These are phyloP conservation scores for Amesomyces nigricolor DNA, from an alignment of 2,329 filamentous ascomycete genomes.

Conservation along the genomic window DNA sequence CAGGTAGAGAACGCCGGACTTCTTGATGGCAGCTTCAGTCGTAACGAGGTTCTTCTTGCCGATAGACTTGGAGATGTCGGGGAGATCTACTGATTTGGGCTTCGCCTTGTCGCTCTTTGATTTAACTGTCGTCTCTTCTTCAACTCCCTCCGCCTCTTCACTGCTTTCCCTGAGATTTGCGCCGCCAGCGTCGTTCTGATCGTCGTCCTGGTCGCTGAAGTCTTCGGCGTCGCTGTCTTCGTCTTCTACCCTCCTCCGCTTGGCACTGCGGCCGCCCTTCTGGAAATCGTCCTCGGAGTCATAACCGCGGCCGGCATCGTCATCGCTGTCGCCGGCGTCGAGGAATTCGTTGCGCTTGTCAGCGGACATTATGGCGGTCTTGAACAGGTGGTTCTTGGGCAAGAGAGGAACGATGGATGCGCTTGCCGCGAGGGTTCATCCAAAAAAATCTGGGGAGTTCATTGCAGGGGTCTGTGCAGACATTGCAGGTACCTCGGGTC, in stretches of 20 bases:
- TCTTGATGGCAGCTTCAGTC: constrained; percentile 59
- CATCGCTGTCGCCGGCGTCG: constrained; percentile 54
- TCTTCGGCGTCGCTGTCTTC: constrained; percentile 37
- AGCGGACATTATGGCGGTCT: constrained; percentile 49
- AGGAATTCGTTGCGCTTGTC: constrained; percentile 70
- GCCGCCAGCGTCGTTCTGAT: constrained; percentile 27
- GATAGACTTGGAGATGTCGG: constrained; percentile 49
- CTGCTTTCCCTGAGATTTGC: constrained; percentile 22
- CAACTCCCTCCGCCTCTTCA: constrained; percentile 25
- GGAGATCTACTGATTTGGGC: constrained; percentile 31
- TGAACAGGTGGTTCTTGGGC: not conserved
- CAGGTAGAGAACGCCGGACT: constrained; percentile 76
- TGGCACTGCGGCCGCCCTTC: constrained; percentile 57
- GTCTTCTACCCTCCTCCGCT: constrained; percentile 56
- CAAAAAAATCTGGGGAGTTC: constrained; percentile 1
- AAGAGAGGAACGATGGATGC: not conserved
- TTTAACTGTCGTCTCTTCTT: constrained; percentile 21
- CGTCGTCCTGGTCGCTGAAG: constrained; percentile 33
- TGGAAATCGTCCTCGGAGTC: constrained; percentile 64
- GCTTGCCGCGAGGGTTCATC: not conserved
- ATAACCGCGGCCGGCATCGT: constrained; percentile 54
- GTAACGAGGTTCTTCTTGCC: constrained; percentile 63
- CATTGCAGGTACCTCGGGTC: no score
- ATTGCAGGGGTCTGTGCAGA: no score
- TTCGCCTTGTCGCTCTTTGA: constrained; percentile 21